Evolutionary conservation across 2,329 filamentous ascomycete genomes (phyloP).

Genomic region (Chrysoporthe deuterocubensis): DNA sequence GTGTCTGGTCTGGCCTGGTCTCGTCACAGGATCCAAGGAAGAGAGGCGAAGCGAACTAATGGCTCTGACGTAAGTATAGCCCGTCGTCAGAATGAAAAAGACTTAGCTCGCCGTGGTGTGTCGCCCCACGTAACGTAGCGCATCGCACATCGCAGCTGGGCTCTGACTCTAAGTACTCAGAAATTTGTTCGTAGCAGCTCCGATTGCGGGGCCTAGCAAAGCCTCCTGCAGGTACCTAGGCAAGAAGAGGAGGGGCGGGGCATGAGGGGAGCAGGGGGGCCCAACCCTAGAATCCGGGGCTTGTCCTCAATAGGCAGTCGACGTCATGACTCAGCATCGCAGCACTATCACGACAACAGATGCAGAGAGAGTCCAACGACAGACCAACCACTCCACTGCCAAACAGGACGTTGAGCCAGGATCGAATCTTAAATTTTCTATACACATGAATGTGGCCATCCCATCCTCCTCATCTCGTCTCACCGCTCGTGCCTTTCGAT

Average conservation of each 20-base stretch:
- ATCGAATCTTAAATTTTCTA: background rate
- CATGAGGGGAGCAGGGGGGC: background rate
- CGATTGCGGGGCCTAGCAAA: background rate
- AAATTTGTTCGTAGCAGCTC: background rate
- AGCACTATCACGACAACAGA: background rate
- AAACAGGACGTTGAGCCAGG: background rate
- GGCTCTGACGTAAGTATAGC: too few relatives aligned
- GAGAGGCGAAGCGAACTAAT: too few relatives aligned
- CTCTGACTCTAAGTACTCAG: background rate
- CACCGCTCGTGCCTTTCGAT: background rate
- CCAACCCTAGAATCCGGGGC: background rate
- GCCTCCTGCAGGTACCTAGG: background rate
- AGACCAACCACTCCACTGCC: background rate
- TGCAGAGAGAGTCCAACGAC: background rate
- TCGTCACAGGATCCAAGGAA: background rate
- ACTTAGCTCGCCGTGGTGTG: too few relatives aligned
- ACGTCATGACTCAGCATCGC: slow-evolving; percentile 3
- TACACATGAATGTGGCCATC: background rate
- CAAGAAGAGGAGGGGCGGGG: background rate
- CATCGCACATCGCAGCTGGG: background rate
- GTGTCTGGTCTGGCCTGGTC: background rate
- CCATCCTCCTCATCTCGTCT: background rate
- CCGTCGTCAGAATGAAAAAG: too few relatives aligned
- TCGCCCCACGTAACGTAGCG: too few relatives aligned
- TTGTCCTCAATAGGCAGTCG: background rate